These are phyloP conservation scores for Tubosaeta sp. DNA, from an alignment of 768 basidiomycete species.

Conservation along the genomic window DNA sequence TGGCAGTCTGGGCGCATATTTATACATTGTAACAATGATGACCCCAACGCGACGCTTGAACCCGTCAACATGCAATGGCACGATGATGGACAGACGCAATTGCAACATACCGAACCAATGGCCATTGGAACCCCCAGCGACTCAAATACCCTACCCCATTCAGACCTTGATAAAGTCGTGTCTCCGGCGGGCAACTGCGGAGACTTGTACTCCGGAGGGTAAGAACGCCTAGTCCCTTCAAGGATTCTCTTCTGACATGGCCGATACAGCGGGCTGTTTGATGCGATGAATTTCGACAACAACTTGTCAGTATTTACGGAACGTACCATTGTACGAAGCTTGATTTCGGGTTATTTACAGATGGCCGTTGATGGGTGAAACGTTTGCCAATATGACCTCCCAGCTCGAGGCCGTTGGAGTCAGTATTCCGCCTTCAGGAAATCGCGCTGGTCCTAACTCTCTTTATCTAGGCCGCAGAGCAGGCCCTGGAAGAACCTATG, in stretches of 20 bases:
- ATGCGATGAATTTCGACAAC: not conserved
- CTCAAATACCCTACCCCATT: too few relatives aligned
- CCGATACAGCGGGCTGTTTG: not conserved
- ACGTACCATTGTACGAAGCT: not conserved
- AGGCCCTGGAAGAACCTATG: not conserved
- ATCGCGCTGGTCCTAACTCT: not conserved
- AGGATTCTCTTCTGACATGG: not conserved
- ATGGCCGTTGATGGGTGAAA: not conserved
- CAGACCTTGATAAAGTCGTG: not conserved
- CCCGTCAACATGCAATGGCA: not conserved
- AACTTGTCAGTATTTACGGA: slow-evolving; percentile 2
- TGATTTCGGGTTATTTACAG: not conserved
- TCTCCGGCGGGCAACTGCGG: not conserved
- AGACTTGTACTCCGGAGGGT: not conserved
- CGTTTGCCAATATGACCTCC: not conserved
- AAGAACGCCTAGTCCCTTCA: not conserved
- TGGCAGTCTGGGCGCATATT: not conserved
- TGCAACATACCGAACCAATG: too few relatives aligned
- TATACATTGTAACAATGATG: not conserved
- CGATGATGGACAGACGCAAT: too few relatives aligned
- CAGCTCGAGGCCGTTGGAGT: not conserved
- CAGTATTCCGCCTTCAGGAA: not conserved
- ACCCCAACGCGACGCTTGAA: not conserved
- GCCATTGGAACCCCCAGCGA: not conserved
- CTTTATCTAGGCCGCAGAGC: not conserved